Evolutionary conservation across 371 early-diverging fungal genomes (phyloP).

Genomic region (Apophysomyces ossiformis): DNA sequence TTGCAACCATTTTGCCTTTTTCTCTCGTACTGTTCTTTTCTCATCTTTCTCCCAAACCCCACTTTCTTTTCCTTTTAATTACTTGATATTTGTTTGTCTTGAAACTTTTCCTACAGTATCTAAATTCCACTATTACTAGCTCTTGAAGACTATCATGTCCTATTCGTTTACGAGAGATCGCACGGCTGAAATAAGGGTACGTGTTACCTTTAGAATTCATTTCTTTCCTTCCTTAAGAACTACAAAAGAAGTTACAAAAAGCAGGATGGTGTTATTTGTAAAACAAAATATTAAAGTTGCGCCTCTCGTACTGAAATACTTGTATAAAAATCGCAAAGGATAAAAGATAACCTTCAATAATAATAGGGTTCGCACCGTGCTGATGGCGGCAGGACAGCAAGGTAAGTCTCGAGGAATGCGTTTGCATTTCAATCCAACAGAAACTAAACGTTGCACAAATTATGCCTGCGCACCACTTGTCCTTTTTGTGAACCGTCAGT

Average conservation of each 20-base stretch:
- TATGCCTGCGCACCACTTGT: not conserved
- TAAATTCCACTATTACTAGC: not conserved
- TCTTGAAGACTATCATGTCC: slow-evolving; percentile 22
- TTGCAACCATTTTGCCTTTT: no score
- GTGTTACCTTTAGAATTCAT: not conserved
- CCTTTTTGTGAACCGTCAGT: slow-evolving; percentile 15
- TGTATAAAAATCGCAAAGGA: slow-evolving; percentile 15
- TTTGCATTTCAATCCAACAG: slow-evolving; percentile 2
- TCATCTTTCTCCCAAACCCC: no score
- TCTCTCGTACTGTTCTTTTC: no score
- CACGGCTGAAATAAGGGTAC: slow-evolving; percentile 34
- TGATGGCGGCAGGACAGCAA: not conserved
- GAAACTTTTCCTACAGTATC: no score
- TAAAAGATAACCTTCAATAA: not conserved
- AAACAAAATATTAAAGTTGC: no score
- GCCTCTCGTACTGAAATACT: slow-evolving; percentile 11
- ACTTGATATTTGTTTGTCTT: no score
- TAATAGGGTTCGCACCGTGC: not conserved
- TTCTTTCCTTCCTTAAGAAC: not conserved
- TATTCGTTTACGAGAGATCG: slow-evolving; percentile 44
- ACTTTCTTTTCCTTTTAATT: no score
- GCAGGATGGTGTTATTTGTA: no score
- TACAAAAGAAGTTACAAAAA: no score
- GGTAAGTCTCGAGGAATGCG: slow-evolving; percentile 9
- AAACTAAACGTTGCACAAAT: not conserved